A percentile compares a stretch with the other conserved stretches of the same genome.
phyloP scores from a whole-genome alignment of 306 rosid genomes.

The Echinosophora koreensis region DNA sequence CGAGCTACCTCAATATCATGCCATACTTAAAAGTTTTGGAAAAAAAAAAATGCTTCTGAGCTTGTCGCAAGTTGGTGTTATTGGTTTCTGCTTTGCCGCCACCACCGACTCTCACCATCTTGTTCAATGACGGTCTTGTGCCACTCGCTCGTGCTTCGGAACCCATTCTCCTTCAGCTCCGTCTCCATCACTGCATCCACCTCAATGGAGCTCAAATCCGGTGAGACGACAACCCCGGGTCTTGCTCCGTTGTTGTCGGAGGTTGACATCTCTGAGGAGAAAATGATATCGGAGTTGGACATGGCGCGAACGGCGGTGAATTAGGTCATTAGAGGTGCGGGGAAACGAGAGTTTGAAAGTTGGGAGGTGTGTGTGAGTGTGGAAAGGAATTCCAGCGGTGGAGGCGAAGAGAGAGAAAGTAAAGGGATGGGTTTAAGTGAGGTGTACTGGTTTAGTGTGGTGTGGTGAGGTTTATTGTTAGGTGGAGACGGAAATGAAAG shows the following conservation, averaged over 20 bases:
- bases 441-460: too few species aligned
- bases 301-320: slow-evolving; percentile 3
- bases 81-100: too few species aligned
- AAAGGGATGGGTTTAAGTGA: too few species aligned
- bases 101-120: too few species aligned
- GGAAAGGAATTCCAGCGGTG: slow-evolving; percentile 39
- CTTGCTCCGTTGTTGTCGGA: slow-evolving; percentile 43
- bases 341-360: slow-evolving; percentile 42
- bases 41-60: too few species aligned
- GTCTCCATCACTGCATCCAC: slow-evolving; percentile 87
- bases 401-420: too few species aligned
- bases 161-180: slow-evolving; percentile 87
- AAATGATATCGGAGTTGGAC: background rate
- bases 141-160: slow-evolving; percentile 93
- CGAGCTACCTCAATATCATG: too few species aligned
- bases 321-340: slow-evolving; percentile 6
- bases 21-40: too few species aligned
- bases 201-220: slow-evolving; percentile 74
- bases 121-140: too few species aligned
- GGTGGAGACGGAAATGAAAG: too few species aligned
- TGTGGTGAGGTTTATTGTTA: too few species aligned
- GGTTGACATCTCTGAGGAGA: background rate
- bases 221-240: background rate
- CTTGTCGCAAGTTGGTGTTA: too few species aligned
- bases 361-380: slow-evolving; percentile 32